Base-by-base conservation (phyloP, 805 yeast species). In the Candida vaughaniae region DNA sequence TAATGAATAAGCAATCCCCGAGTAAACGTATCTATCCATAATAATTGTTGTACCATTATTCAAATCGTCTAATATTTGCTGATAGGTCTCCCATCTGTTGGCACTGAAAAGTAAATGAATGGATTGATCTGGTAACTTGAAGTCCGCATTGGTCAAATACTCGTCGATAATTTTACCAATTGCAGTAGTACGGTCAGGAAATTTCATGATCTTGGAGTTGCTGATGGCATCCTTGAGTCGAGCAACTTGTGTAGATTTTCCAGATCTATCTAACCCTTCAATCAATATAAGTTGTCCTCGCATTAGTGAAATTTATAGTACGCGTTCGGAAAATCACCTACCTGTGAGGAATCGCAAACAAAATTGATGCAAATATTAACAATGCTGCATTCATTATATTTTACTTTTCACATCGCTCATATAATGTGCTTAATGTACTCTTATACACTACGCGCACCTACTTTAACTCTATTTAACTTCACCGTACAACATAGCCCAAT, bases 231-330 rank as follows among this genome's bases (percentile, higher is more conserved):
- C 33, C 1, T 50, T 36, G 3, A 68, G 55, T 3, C 72, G 72
- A 4, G 62, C 52, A 1, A 68, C 66, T 55, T 93, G 99, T 0
- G 97, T 89, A 3, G 96, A 78, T 53, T 93, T 93, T 0, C 99
- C 99, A 0, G 97, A 83, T 33, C 99, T 66, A 53, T 93, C 99
- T 1, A 93, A 75, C 0, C 99, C 99, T 60, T 93, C 99, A 2
- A 93, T 71, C 1, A 88, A 74, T 16, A 93, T 82, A 25, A 93
- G 64, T 31, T 75, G 71, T 2, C 97, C 98, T 44, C 96, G 52
- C 51, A 43, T 46, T 9, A n/a, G n/a, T n/a, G n/a, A n/a, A n/a
- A n/a, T n/a, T n/a, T n/a, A n/a, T n/a, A n/a, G n/a, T n/a, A n/a
- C n/a, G n/a, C n/a, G n/a, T n/a, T n/a, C n/a, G n/a, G n/a, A n/a